phyloP scores from a whole-genome alignment of 345 rosid genomes.

The Syzygium grande region DNA sequence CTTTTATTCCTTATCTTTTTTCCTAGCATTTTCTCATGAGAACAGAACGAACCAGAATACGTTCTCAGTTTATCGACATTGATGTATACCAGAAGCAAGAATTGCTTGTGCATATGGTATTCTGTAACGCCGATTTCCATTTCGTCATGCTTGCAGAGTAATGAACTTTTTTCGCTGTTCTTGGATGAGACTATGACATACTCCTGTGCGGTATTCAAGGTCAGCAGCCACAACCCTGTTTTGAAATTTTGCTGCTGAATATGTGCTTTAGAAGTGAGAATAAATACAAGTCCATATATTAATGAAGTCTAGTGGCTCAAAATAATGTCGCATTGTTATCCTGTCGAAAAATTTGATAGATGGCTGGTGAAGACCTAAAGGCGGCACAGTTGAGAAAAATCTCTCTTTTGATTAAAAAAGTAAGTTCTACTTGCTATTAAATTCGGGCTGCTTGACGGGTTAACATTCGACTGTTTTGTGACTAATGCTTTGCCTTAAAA shows the following conservation, averaged over 20 bases:
- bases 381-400: constrained; percentile 75
- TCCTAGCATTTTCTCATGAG: not conserved
- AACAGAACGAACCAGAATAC: not conserved
- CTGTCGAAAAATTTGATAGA: constrained; percentile 16
- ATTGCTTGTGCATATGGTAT: not conserved
- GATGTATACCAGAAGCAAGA: not conserved
- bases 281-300: not conserved
- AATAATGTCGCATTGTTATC: not conserved
- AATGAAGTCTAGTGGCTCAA: not conserved
- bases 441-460: not conserved
- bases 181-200: constrained; percentile 87
- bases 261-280: not conserved
- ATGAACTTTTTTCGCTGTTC: constrained; percentile 72
- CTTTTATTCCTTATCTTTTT: not conserved
- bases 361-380: constrained; percentile 54
- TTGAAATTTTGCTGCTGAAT: not conserved
- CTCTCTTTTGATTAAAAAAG: constrained; percentile 57
- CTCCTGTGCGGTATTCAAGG: constrained; percentile 81
- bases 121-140: not conserved
- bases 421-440: constrained; percentile 4
- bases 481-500: not conserved
- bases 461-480: not conserved
- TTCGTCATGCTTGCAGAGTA: constrained; percentile 37
- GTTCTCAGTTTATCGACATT: not conserved
- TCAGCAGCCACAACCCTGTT: not conserved